Percentiles rank a stretch among this genome's conserved stretches.
These are phyloP conservation scores for Pyrenophora seminiperda DNA, from an alignment of 2,329 filamentous ascomycete species.

Conservation along the genomic window DNA sequence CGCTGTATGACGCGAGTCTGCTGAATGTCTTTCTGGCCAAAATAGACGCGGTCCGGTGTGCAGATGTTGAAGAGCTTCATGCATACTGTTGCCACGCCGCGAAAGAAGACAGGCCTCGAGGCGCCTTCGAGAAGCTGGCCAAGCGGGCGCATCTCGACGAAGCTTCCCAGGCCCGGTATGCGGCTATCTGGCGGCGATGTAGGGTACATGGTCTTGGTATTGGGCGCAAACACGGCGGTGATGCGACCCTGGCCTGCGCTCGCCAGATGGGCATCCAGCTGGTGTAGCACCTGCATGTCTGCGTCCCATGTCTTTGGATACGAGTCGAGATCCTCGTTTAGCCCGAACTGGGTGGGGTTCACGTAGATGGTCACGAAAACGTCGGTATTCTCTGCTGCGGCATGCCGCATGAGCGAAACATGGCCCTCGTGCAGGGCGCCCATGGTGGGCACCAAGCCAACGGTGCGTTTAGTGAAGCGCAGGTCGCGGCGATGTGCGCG, in stretches of 20 bases:
- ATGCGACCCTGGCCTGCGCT: constrained; percentile 63
- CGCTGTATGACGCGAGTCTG: constrained; percentile 88
- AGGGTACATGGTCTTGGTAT: constrained; percentile 85
- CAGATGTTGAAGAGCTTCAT: constrained; percentile 91
- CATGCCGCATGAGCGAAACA: constrained; percentile 80
- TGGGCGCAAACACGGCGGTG: constrained; percentile 84
- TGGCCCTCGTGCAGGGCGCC: constrained; percentile 94
- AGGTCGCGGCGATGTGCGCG: constrained; percentile 72
- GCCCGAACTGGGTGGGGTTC: constrained; percentile 94
- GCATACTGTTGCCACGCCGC: constrained; percentile 93
- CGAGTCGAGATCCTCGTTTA: constrained; percentile 82
- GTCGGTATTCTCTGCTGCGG: constrained; percentile 80
- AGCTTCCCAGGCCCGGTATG: constrained; percentile 78
- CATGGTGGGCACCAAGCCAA: constrained; percentile 96
- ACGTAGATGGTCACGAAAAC: constrained; percentile 93
- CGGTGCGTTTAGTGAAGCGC: constrained; percentile 68
- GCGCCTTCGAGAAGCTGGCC: constrained; percentile 81
- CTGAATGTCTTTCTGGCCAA: constrained; percentile 97
- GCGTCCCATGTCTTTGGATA: constrained; percentile 90
- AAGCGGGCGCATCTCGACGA: constrained; percentile 88
- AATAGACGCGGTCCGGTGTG: constrained; percentile 79
- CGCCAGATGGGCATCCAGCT: constrained; percentile 75
- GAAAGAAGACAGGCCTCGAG: constrained; percentile 90
- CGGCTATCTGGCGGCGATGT: constrained; percentile 74
- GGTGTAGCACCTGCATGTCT: constrained; percentile 70